Conservation (phyloP, 805 yeast species). For the Cyberlindnera galapagoensis region DNA sequence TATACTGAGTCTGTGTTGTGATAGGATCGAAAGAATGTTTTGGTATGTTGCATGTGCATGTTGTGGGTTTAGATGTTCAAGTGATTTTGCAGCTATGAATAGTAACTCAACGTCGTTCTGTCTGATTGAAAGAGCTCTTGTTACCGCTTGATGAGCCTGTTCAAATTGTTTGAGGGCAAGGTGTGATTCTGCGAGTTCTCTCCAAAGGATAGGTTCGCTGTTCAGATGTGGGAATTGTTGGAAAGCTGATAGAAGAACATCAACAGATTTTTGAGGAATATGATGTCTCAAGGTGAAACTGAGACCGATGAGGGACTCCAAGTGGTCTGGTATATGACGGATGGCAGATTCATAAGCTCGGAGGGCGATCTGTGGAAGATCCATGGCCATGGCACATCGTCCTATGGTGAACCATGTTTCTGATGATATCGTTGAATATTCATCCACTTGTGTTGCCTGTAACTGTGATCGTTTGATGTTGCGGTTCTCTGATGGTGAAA, state of each 20-base stretch:
- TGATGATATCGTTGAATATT: conserved; percentile 11
- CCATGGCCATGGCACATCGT: conserved; percentile 18
- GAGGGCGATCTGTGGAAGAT: conserved; percentile 14
- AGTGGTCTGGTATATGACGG: conserved; percentile 19
- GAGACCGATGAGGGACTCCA: conserved; percentile 15
- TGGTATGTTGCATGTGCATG: conserved; percentile 44
- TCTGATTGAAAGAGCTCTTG: conserved; percentile 32
- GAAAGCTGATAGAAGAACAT: conserved; percentile 16
- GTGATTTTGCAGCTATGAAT: conserved; percentile 42
- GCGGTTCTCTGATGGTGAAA: conserved; percentile 13
- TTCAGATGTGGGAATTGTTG: conserved; percentile 30
- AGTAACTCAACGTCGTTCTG: conserved; percentile 41
- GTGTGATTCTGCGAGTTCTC: conserved; percentile 48
- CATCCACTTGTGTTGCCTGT: conserved; percentile 4
- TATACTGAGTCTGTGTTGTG: conserved; percentile 20
- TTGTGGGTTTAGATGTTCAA: conserved; percentile 34
- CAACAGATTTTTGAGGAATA: conserved; percentile 18
- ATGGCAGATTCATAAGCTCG: conserved; percentile 20
- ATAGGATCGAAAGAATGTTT: conserved; percentile 35
- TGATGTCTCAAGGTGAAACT: conserved; percentile 13
- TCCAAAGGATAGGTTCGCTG: conserved; percentile 35
- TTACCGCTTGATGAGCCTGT: conserved; percentile 44
- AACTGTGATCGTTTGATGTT: conserved; percentile 12
- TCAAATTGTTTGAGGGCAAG: conserved; percentile 39
- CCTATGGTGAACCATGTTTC: conserved; percentile 21